A percentile compares a stretch with the other conserved stretches of the same genome.
phyloP scores from a whole-genome alignment of 192 early-diverging fungal species.

The Entomortierella chlamydospora region DNA sequence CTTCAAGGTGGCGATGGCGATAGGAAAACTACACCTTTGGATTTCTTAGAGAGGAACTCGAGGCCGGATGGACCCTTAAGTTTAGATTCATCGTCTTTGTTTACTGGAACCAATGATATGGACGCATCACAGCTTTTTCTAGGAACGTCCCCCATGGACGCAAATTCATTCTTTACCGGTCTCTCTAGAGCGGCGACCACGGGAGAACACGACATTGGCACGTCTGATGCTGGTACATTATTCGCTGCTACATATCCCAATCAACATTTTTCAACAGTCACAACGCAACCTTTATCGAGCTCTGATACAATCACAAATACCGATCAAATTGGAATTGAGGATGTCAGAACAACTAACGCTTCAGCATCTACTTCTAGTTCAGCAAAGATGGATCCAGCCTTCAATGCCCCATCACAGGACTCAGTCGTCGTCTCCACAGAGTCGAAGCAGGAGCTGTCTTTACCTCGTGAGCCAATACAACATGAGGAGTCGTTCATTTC shows the following conservation, averaged over 20 bases:
- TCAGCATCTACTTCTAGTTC: no score
- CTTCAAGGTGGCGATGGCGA: background rate
- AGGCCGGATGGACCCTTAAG: background rate
- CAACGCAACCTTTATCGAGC: background rate
- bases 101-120: background rate
- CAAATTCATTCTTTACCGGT: conserved; percentile 6
- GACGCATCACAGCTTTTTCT: conserved; percentile 23
- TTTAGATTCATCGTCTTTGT: background rate
- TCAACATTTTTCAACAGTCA: background rate
- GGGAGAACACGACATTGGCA: background rate
- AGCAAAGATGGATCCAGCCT: no score
- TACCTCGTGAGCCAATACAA: no score
- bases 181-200: background rate
- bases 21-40: background rate
- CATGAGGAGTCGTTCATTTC: no score
- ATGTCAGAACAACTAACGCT: no score
- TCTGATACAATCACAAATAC: background rate
- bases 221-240: background rate
- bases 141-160: background rate
- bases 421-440: no score
- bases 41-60: no score
- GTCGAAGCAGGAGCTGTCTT: no score
- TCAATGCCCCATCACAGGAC: no score
- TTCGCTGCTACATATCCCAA: background rate
- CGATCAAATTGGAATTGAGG: no score